These are phyloP conservation scores for Gastrolobium villosum DNA, from an alignment of 306 rosid species.

Conservation along the genomic window DNA sequence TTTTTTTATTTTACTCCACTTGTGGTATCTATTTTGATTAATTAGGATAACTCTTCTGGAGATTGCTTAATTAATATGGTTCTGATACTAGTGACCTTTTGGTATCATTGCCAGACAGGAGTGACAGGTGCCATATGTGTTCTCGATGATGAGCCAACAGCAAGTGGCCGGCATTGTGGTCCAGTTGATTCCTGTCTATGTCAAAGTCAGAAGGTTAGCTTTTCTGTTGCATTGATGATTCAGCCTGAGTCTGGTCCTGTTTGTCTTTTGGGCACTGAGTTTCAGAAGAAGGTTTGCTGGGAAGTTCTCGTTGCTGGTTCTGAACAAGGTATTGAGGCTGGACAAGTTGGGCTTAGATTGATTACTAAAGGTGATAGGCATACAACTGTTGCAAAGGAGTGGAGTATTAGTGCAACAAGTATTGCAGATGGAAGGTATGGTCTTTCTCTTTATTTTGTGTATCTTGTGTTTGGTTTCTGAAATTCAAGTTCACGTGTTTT, in stretches of 20 bases:
- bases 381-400: slow-evolving; percentile 91
- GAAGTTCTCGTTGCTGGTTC: slow-evolving; percentile 98
- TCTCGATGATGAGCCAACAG: slow-evolving; percentile 97
- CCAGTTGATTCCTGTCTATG: slow-evolving; percentile 82
- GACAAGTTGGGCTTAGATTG: slow-evolving; percentile 98
- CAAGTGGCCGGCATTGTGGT: slow-evolving; percentile 91
- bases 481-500: slow-evolving; percentile 15
- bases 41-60: slow-evolving; percentile 3
- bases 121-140: slow-evolving; percentile 86
- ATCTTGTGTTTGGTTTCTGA: slow-evolving; percentile 29
- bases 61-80: slow-evolving; percentile 26
- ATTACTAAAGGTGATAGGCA: slow-evolving; percentile 98
- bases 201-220: slow-evolving; percentile 83
- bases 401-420: slow-evolving; percentile 94
- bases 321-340: slow-evolving; percentile 99
- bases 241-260: slow-evolving; percentile 99
- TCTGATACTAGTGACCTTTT: slow-evolving; percentile 41
- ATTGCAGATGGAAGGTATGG: slow-evolving; percentile 98
- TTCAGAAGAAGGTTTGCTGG: slow-evolving; percentile 92
- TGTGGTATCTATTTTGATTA: slow-evolving; percentile 8
- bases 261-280: slow-evolving; percentile 95
- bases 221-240: slow-evolving; percentile 89
- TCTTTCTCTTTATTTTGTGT: slow-evolving; percentile 39
- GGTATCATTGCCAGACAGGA: slow-evolving; percentile 81
- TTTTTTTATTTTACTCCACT: neutral